A percentile compares a stretch with the other conserved stretches of the same genome.
phyloP scores from a whole-genome alignment of 176 grass and related monocot species.

The Eleusine indica region DNA sequence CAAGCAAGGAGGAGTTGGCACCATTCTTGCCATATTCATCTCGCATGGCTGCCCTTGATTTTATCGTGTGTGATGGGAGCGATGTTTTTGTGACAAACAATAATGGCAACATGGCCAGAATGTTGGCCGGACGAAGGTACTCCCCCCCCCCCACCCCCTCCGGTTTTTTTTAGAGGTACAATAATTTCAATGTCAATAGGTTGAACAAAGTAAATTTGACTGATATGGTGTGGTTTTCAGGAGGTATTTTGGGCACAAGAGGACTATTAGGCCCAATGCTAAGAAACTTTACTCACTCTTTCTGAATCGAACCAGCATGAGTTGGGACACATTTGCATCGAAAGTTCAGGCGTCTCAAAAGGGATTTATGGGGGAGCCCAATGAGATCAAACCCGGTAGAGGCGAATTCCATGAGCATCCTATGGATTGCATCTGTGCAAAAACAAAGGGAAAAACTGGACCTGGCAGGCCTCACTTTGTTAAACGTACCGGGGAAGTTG shows the following conservation, averaged over 20 bases:
- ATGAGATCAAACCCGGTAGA: slow-evolving; percentile 81
- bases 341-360: slow-evolving; percentile 73
- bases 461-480: slow-evolving; percentile 30
- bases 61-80: slow-evolving; percentile 78
- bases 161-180: not conserved
- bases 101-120: slow-evolving; percentile 98
- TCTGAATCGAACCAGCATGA: slow-evolving; percentile 74
- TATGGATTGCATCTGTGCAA: slow-evolving; percentile 79
- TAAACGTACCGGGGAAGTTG: slow-evolving; percentile 32
- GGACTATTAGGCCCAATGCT: slow-evolving; percentile 90
- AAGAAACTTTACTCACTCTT: slow-evolving; percentile 89
- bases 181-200: slow-evolving; percentile 8
- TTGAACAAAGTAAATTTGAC: slow-evolving; percentile 24
- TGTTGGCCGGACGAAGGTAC: slow-evolving; percentile 95
- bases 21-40: slow-evolving; percentile 78
- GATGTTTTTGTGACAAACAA: slow-evolving; percentile 93
- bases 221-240: slow-evolving; percentile 55
- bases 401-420: slow-evolving; percentile 97
- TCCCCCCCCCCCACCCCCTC: not conserved
- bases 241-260: slow-evolving; percentile 98
- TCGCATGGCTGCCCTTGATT: slow-evolving; percentile 98
- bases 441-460: slow-evolving; percentile 31
- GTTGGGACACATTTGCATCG: slow-evolving; percentile 82
- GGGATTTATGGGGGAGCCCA: slow-evolving; percentile 92
- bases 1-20: slow-evolving; percentile 70